phyloP scores from a whole-genome alignment of 1,284 basidiomycete species.

The Leccinum solheimii region DNA sequence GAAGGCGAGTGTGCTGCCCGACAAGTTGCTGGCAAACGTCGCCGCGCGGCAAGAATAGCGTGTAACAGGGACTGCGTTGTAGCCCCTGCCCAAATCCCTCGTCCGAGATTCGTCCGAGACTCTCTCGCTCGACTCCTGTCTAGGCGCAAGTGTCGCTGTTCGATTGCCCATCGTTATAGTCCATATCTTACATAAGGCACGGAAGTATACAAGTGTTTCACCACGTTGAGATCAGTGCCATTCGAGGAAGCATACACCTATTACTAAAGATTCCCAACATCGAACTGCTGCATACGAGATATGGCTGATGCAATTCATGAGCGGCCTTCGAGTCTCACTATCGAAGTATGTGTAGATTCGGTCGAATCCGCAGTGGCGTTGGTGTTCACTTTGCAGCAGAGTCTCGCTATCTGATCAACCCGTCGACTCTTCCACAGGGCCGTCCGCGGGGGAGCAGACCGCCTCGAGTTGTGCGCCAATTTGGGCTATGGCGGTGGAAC shows the following conservation, averaged over 20 bases:
- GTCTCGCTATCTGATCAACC: conserved; percentile 10
- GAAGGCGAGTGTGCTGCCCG: too few species aligned
- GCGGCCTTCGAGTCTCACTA: conserved; percentile 30
- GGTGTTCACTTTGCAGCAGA: conserved; percentile 29
- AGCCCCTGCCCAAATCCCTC: too few species aligned
- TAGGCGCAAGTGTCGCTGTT: too few species aligned
- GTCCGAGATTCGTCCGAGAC: too few species aligned
- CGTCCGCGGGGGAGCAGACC: conserved; percentile 63
- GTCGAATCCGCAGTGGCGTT: conserved; percentile 71
- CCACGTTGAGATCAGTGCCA: too few species aligned
- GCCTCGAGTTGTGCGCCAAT: conserved; percentile 78
- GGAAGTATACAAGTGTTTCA: too few species aligned
- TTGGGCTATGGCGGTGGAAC: conserved; percentile 73
- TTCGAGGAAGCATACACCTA: neutral
- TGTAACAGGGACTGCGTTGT: too few species aligned
- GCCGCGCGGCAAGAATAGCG: too few species aligned
- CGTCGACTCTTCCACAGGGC: conserved; percentile 48
- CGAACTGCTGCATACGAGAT: neutral
- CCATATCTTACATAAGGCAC: too few species aligned
- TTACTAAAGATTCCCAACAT: neutral
- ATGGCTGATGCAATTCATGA: neutral
- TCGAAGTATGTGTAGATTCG: conserved; percentile 82
- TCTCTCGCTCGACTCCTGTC: too few species aligned
- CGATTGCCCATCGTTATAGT: too few species aligned
- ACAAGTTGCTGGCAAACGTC: too few species aligned